Evolutionary conservation across 768 basidiomycete species (phyloP).

Genomic region (Leccinellum rugosiceps): DNA sequence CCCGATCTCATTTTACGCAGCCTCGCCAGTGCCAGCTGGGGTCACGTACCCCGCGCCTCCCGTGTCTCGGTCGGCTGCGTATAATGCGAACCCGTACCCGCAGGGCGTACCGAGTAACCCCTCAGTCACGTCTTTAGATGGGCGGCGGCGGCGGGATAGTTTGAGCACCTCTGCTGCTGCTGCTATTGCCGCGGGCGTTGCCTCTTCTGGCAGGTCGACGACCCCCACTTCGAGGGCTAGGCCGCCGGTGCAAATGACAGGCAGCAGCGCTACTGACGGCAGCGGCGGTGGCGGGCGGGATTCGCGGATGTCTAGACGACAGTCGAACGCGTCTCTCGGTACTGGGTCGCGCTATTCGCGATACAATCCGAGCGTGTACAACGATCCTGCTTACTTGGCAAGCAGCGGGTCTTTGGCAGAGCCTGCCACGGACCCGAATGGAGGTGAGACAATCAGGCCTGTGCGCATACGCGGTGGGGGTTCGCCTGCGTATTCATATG

Average conservation of each 20-base stretch:
- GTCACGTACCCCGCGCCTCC: constrained; percentile 29
- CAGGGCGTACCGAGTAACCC: constrained; percentile 11
- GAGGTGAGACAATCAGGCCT: constrained; percentile 16
- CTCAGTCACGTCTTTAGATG: constrained; percentile 22
- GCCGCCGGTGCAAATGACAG: constrained; percentile 11
- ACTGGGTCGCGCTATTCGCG: constrained; percentile 17
- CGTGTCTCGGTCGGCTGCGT: constrained; percentile 23
- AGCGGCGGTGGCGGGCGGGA: constrained; percentile 2
- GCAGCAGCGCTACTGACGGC: constrained; percentile 8
- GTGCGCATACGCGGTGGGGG: constrained; percentile 12
- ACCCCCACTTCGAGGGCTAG: constrained; percentile 15
- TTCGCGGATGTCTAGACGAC: constrained; percentile 13
- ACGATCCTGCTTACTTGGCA: constrained; percentile 24
- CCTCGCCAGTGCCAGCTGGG: constrained; percentile 24
- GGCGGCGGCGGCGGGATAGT: constrained; percentile 25
- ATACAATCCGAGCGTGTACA: constrained; percentile 23
- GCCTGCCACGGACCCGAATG: constrained; percentile 22
- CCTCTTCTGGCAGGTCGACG: background rate
- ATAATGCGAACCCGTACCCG: background rate
- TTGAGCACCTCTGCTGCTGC: constrained; percentile 16
- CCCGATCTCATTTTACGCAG: constrained; percentile 23
- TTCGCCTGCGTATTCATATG: constrained; percentile 22
- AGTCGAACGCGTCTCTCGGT: constrained; percentile 25
- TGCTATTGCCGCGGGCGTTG: background rate
- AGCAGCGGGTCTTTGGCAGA: constrained; percentile 29